A percentile compares a stretch with the other conserved stretches of the same genome.
These are phyloP conservation scores for Xerocomus brunneocitrinus DNA, from an alignment of 768 basidiomycete genomes.

Conservation along the genomic window DNA sequence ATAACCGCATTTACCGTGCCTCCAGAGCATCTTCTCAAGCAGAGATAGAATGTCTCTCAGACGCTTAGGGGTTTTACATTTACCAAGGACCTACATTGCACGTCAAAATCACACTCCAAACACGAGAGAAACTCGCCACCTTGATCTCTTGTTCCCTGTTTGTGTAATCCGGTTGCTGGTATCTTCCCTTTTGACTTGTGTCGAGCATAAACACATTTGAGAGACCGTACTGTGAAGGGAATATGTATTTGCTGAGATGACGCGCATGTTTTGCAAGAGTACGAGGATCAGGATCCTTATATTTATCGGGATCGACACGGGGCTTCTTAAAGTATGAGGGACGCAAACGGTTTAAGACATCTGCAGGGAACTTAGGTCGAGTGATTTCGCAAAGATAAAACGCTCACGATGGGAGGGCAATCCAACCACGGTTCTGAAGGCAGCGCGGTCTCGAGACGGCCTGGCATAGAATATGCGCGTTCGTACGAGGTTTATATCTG, in stretches of 20 bases:
- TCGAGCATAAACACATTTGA: constrained; percentile 48
- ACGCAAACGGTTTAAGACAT: constrained; percentile 58
- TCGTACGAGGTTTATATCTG: constrained; percentile 50
- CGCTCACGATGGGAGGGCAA: constrained; percentile 62
- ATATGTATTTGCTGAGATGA: constrained; percentile 77
- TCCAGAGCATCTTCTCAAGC: constrained; percentile 59
- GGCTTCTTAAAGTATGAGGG: constrained; percentile 39
- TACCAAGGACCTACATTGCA: constrained; percentile 34
- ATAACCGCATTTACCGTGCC: constrained; percentile 68
- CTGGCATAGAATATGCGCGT: constrained; percentile 65
- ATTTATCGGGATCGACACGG: constrained; percentile 24
- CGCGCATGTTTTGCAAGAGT: constrained; percentile 48
- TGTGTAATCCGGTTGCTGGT: constrained; percentile 45
- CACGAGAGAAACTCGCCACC: constrained; percentile 33
- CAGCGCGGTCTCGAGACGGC: constrained; percentile 48
- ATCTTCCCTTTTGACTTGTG: constrained; percentile 22
- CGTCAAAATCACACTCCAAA: neutral
- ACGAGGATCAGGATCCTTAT: constrained; percentile 43
- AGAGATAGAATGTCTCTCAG: constrained; percentile 51
- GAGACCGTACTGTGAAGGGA: constrained; percentile 74
- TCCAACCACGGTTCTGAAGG: constrained; percentile 52
- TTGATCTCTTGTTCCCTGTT: constrained; percentile 69
- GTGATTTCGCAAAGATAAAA: neutral
- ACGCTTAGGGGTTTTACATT: constrained; percentile 69
- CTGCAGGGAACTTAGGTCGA: constrained; percentile 33